Evolutionary conservation across 1,284 basidiomycete species (phyloP).

Genomic region (Apiotrichum sp.): DNA sequence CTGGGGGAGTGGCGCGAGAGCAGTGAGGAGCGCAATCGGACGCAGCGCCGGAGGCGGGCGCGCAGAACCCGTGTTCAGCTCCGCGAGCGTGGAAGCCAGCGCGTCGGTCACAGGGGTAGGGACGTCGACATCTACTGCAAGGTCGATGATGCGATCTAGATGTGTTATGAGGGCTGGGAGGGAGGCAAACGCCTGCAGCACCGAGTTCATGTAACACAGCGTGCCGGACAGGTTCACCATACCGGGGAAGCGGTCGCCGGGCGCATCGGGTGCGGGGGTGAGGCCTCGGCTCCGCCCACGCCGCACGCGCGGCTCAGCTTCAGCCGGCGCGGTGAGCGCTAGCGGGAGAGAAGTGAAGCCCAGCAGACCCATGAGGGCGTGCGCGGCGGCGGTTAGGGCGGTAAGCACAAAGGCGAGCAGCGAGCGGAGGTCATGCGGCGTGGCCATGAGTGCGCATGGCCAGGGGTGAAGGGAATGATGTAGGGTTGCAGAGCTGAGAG

Average conservation of each 20-base stretch:
- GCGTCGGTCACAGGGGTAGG: conserved; percentile 76
- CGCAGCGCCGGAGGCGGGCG: conserved; percentile 56
- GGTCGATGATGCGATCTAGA: conserved; percentile 62
- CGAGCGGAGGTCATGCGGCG: conserved; percentile 6
- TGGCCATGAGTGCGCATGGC: conserved; percentile 8
- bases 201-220: conserved; percentile 92
- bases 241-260: conserved; percentile 58
- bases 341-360: neutral
- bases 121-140: conserved; percentile 67
- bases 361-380: conserved; percentile 8
- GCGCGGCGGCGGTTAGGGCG: neutral
- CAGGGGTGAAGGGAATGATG: neutral
- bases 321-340: neutral
- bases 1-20: conserved; percentile 57
- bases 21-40: conserved; percentile 63
- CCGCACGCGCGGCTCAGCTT: neutral
- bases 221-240: conserved; percentile 90
- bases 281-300: neutral
- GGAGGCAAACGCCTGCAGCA: conserved; percentile 81
- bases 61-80: conserved; percentile 63
- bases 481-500: too few relatives aligned
- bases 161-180: conserved; percentile 68
- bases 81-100: conserved; percentile 63
- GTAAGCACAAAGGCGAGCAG: conserved; percentile 2
- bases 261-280: neutral